Evolutionary conservation across 306 rosid genomes (phyloP).

Genomic region (Sechiopsis laciniata): DNA sequence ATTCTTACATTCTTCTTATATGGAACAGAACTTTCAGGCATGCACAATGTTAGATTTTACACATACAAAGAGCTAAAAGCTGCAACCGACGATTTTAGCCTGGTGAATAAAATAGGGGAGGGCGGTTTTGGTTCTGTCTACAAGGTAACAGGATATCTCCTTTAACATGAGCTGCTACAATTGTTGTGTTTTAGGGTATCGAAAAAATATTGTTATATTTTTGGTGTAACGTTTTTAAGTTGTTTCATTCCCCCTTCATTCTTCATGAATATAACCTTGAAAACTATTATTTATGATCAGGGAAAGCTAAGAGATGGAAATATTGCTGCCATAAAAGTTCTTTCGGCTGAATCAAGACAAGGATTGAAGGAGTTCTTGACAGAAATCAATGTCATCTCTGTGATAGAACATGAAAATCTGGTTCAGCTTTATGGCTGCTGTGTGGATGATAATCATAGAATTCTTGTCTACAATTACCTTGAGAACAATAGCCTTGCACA

Average conservation of each 20-base stretch:
- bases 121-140: constrained; percentile 97
- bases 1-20: not conserved
- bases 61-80: constrained; percentile 55
- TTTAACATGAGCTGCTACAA: not conserved
- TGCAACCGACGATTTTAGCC: constrained; percentile 71
- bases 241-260: constrained; percentile 9
- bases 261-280: constrained; percentile 20
- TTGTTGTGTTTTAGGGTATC: too few species aligned
- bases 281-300: constrained; percentile 38
- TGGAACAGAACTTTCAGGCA: constrained; percentile 44
- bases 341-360: constrained; percentile 81
- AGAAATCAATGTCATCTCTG: constrained; percentile 80
- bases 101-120: constrained; percentile 79
- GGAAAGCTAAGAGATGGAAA: constrained; percentile 78
- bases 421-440: constrained; percentile 90
- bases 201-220: constrained; percentile 13
- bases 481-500: constrained; percentile 85
- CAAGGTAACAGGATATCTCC: constrained; percentile 46
- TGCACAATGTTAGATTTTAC: constrained; percentile 57
- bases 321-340: constrained; percentile 89
- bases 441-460: constrained; percentile 64
- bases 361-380: constrained; percentile 91
- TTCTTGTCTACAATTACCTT: constrained; percentile 87
- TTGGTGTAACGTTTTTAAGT: constrained; percentile 4
- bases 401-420: constrained; percentile 78